Evolutionary conservation across 2,329 filamentous ascomycete genomes (phyloP), one percentile per base, ranked within the genome.

Genomic region (Colletotrichum australisinense): DNA sequence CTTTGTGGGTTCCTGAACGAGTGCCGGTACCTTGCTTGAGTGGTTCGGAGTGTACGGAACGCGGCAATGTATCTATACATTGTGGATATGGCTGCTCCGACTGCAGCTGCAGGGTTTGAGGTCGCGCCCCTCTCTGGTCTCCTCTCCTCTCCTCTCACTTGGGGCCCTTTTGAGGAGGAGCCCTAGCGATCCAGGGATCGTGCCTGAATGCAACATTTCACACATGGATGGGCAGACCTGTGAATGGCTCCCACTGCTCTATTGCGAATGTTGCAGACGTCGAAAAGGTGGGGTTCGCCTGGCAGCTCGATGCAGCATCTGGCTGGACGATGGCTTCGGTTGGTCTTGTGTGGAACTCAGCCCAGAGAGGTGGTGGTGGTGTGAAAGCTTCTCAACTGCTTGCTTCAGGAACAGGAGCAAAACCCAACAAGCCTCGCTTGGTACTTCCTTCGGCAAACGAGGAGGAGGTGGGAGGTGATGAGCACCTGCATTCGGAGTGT

Each of bases 21-120:
- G 60, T 69, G 67, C 71, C 71, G 71, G 62, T 73, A 67, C 71
- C 67, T 70, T 70, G 67, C 71, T 65, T 71, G 56, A 62, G 67
- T 70, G 60, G 71, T 52, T 49, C 56, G 67, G 67, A 73, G 71
- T 46, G 55, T 62, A 66, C 49, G 70, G 67, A 70, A 73, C 11
- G 56, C 53, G 56, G 55, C 24, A 19, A 57, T 52, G 71, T 73
- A 66, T 49, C 60, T 38, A 8, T 73, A 73, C 71, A 62, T 59
- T 8, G 42, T 56, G 30, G 12, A 42, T 16, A 19, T 38, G 49
- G 49, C 26, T 26, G 46, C 24, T 53, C 12, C 28, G 55, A 57
- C 67, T 68, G 57, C 60, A 38, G 53, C 55, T 67, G 70, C 70
- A 69, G 66, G 70, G 66, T 60, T 55, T 26, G 24, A 70, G 28